Evolutionary conservation across 345 rosid genomes (phyloP).

Genomic region (Carallia pectinifolia): DNA sequence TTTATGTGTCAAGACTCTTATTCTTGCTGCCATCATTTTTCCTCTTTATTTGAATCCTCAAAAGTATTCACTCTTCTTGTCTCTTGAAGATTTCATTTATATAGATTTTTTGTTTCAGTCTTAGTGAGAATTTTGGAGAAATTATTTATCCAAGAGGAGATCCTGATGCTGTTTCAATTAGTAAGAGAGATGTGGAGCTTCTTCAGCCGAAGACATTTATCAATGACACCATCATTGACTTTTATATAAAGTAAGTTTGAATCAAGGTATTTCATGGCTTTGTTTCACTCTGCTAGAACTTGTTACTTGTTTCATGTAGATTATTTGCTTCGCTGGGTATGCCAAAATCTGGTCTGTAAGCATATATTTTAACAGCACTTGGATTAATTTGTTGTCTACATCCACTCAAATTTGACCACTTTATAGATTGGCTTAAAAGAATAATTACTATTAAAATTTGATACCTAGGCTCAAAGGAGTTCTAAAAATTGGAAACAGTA

Average conservation of each 20-base stretch:
- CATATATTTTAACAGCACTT: too few relatives aligned
- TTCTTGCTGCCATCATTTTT: not conserved
- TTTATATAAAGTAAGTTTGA: slow-evolving; percentile 73
- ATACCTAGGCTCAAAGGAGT: not conserved
- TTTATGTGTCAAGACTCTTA: not conserved
- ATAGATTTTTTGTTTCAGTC: slow-evolving; percentile 36
- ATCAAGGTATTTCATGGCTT: not conserved
- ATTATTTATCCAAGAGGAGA: slow-evolving; percentile 93
- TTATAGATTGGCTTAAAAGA: not conserved
- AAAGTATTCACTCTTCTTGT: not conserved
- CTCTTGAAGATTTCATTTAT: not conserved
- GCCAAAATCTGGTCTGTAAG: too few relatives aligned
- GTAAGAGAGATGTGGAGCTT: slow-evolving; percentile 90
- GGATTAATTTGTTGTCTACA: too few relatives aligned
- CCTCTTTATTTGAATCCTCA: not conserved
- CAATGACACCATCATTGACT: slow-evolving; percentile 96
- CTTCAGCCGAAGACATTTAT: slow-evolving; percentile 82
- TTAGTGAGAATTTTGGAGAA: slow-evolving; percentile 75
- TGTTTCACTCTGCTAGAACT: not conserved
- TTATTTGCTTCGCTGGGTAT: too few relatives aligned
- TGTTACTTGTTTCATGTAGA: not conserved
- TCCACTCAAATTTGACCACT: too few relatives aligned
- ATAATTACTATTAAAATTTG: not conserved
- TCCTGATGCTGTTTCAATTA: slow-evolving; percentile 80
- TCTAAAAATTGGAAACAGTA: slow-evolving; percentile 3